These are phyloP conservation scores for Tolypocladium paradoxum DNA, from an alignment of 2,329 filamentous ascomycete genomes.

Conservation along the genomic window DNA sequence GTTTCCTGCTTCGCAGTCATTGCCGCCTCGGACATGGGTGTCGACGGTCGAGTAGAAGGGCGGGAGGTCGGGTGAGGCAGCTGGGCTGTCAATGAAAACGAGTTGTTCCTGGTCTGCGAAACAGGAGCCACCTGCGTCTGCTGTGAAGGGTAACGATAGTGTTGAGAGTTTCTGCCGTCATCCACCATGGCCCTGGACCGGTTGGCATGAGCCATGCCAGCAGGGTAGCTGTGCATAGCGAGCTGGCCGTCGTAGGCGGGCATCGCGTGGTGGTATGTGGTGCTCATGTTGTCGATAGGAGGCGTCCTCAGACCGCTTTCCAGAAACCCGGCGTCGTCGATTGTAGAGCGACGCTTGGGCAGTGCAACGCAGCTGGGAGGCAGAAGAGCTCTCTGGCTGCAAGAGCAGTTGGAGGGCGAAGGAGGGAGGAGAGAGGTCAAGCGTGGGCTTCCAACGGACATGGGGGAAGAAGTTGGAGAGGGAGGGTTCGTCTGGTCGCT, in stretches of 20 bases:
- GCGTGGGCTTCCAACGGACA: constrained; percentile 17
- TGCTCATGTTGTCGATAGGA: constrained; percentile 41
- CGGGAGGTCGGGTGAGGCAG: constrained; percentile 13
- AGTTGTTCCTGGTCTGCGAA: constrained; percentile 7
- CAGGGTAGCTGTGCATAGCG: constrained; percentile 29
- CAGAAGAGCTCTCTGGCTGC: constrained; percentile 9
- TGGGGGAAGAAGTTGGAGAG: constrained; percentile 6
- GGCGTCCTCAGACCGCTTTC: constrained; percentile 37
- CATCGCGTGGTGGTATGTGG: constrained; percentile 38
- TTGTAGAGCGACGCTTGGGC: constrained; percentile 12
- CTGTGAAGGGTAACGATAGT: constrained; percentile 19
- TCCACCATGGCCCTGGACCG: constrained; percentile 19
- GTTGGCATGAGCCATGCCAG: constrained; percentile 20
- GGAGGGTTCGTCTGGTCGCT: background rate
- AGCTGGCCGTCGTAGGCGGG: constrained; percentile 34
- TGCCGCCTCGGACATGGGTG: constrained; percentile 21
- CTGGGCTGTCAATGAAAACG: background rate
- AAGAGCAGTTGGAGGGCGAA: constrained; percentile 10
- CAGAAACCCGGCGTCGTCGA: constrained; percentile 8
- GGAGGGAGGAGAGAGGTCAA: constrained; percentile 9
- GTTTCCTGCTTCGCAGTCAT: constrained; percentile 17
- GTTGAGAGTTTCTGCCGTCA: constrained; percentile 21
- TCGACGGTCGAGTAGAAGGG: constrained; percentile 24
- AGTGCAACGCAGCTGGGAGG: constrained; percentile 8
- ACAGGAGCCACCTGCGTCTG: constrained; percentile 9